phyloP scores from a whole-genome alignment of 2,329 filamentous ascomycete species.

The Fusarium pseudograminearum region DNA sequence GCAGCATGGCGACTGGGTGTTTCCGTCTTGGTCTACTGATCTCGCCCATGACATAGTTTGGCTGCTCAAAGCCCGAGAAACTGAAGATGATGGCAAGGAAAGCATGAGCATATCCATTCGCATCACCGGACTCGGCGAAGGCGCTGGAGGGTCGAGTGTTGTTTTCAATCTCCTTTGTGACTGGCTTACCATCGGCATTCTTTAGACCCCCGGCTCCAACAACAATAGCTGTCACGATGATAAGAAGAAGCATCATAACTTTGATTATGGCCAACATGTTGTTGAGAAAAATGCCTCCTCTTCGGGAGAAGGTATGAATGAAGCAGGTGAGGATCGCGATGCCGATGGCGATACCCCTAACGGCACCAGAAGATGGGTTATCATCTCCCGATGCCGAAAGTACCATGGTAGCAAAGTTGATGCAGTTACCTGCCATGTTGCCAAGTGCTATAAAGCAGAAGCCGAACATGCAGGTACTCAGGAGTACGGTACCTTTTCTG shows the following conservation, averaged over 20 bases:
- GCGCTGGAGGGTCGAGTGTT: constrained; percentile 47
- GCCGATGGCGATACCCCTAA: constrained; percentile 62
- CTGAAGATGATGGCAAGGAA: constrained; percentile 59
- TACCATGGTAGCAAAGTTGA: constrained; percentile 59
- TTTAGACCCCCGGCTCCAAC: constrained; percentile 48
- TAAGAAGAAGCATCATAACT: constrained; percentile 59
- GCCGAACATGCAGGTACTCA: constrained; percentile 60
- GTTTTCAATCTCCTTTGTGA: constrained; percentile 42
- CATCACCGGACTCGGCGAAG: constrained; percentile 42
- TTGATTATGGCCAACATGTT: constrained; percentile 65
- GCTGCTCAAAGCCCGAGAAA: constrained; percentile 55
- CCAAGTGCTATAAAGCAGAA: constrained; percentile 60
- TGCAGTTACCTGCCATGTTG: constrained; percentile 62
- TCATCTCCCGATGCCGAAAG: constrained; percentile 51
- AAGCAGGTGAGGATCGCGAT: constrained; percentile 59
- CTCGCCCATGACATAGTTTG: constrained; percentile 55
- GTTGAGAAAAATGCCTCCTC: constrained; percentile 63
- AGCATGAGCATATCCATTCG: constrained; percentile 54
- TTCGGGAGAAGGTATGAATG: constrained; percentile 61
- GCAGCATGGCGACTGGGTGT: constrained; percentile 50
- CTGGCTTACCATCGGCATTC: constrained; percentile 15
- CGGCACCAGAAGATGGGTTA: constrained; percentile 48
- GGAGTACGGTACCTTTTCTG: constrained; percentile 51
- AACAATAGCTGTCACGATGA: constrained; percentile 53
- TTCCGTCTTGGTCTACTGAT: constrained; percentile 50